Evolutionary conservation across 148 eudicot genomes (phyloP).

Genomic region (Rhododendron williamsianum): DNA sequence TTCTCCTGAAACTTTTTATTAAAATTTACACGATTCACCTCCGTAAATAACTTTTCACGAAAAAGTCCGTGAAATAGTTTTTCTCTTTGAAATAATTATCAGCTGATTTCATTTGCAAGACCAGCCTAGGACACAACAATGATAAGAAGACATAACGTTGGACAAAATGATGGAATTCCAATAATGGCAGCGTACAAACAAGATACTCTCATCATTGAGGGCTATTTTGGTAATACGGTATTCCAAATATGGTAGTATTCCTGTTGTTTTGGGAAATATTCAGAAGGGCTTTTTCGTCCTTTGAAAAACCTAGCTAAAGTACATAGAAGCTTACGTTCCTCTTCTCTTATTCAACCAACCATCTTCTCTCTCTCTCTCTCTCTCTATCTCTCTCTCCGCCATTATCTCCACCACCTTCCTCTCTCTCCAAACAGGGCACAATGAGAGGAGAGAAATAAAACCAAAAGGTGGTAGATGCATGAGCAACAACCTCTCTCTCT

Average conservation of each 20-base stretch:
- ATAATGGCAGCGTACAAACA: background rate
- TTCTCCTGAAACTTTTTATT: too few relatives aligned
- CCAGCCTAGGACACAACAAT: too few relatives aligned
- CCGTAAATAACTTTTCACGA: too few relatives aligned
- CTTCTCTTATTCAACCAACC: constrained; percentile 11
- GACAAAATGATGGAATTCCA: background rate
- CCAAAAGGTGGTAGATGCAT: constrained; percentile 66
- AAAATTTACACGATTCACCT: too few relatives aligned
- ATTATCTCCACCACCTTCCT: constrained; percentile 13
- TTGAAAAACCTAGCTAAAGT: constrained; percentile 10
- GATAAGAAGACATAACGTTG: background rate
- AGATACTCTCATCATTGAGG: background rate
- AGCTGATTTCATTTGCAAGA: background rate
- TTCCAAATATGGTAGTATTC: background rate
- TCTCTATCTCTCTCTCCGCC: background rate
- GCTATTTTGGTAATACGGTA: background rate
- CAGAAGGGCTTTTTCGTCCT: constrained; percentile 9
- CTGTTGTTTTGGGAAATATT: background rate
- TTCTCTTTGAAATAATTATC: too few relatives aligned
- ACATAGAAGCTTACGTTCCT: constrained; percentile 11
- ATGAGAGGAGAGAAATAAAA: constrained; percentile 20
- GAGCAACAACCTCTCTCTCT: constrained; percentile 28
- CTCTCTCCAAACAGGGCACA: constrained; percentile 13
- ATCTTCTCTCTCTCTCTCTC: background rate
- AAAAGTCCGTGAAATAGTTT: too few relatives aligned